Conservation (phyloP, 2,329 filamentous ascomycete genomes). For the Ilyonectria mors-panacis region DNA sequence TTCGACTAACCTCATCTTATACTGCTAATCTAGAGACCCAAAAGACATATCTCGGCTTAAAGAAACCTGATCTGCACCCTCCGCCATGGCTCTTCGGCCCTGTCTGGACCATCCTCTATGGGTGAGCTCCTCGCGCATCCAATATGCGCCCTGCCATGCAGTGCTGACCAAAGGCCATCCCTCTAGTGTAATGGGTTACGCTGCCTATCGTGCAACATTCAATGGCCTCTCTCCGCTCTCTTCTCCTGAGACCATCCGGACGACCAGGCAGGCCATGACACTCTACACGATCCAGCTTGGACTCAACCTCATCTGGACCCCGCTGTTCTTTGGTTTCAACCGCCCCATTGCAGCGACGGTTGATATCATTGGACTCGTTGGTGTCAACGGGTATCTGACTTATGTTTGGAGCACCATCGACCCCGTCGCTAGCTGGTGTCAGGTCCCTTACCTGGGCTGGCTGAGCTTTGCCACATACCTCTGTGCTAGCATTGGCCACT, state of each 20-base stretch:
- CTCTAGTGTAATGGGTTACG: conserved; percentile 83
- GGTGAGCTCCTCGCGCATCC: conserved; percentile 49
- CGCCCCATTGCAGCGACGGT: conserved; percentile 81
- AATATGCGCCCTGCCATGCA: not conserved
- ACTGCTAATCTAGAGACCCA: conserved; percentile 64
- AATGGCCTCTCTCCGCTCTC: conserved; percentile 72
- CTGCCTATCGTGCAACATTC: conserved; percentile 82
- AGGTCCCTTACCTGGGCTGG: conserved; percentile 90
- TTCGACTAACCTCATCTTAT: conserved; percentile 10
- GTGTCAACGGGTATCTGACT: conserved; percentile 80
- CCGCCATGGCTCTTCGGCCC: conserved; percentile 75
- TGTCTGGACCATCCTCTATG: conserved; percentile 77
- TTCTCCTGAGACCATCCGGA: conserved; percentile 66
- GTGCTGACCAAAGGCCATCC: conserved; percentile 2
- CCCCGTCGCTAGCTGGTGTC: conserved; percentile 77
- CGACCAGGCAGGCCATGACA: conserved; percentile 78
- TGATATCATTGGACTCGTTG: conserved; percentile 82
- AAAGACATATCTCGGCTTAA: conserved; percentile 74
- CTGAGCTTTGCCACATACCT: conserved; percentile 90
- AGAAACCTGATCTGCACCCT: conserved; percentile 76
- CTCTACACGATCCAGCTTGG: conserved; percentile 90
- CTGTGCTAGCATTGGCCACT: conserved; percentile 75
- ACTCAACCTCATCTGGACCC: conserved; percentile 92
- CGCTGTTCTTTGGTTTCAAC: conserved; percentile 87
- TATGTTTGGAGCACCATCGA: conserved; percentile 85